Conservation (phyloP, 495 filamentous ascomycete genomes). For the Podospora pseudocomata region DNA sequence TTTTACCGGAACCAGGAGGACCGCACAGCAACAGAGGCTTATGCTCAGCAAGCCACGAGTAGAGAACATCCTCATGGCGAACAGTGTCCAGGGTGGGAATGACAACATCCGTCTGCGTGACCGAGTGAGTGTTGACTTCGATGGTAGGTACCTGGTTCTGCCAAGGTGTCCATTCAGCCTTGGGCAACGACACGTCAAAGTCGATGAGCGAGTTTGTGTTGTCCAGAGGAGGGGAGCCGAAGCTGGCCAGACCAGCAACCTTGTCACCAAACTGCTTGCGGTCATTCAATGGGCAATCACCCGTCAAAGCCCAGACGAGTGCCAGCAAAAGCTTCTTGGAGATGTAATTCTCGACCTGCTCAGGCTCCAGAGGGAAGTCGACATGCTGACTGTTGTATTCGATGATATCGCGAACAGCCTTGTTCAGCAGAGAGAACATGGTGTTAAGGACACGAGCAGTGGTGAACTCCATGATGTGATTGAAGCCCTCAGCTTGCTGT, state of each 20-base stretch:
- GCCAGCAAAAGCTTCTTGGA: conserved; percentile 91
- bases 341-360: conserved; percentile 82
- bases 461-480: conserved; percentile 98
- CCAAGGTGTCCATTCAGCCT: conserved; percentile 86
- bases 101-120: conserved; percentile 95
- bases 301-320: conserved; percentile 89
- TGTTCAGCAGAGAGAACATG: conserved; percentile 91
- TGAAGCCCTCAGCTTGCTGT: conserved; percentile 67
- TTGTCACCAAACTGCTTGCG: conserved; percentile 85
- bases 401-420: conserved; percentile 82
- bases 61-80: conserved; percentile 94
- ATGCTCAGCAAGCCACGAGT: conserved; percentile 98
- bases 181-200: conserved; percentile 83
- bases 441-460: conserved; percentile 86
- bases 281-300: conserved; percentile 86
- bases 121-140: conserved; percentile 95
- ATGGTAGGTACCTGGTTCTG: conserved; percentile 89
- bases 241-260: conserved; percentile 71
- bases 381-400: conserved; percentile 93
- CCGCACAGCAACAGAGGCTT: conserved; percentile 95
- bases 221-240: conserved; percentile 76
- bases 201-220: conserved; percentile 83
- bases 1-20: conserved; percentile 97
- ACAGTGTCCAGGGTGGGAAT: conserved; percentile 97
- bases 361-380: conserved; percentile 87